A percentile compares a stretch with the other conserved stretches of the same genome.
Conservation (phyloP, 2,329 filamentous ascomycete species). For the Monosporascus sp. region DNA sequence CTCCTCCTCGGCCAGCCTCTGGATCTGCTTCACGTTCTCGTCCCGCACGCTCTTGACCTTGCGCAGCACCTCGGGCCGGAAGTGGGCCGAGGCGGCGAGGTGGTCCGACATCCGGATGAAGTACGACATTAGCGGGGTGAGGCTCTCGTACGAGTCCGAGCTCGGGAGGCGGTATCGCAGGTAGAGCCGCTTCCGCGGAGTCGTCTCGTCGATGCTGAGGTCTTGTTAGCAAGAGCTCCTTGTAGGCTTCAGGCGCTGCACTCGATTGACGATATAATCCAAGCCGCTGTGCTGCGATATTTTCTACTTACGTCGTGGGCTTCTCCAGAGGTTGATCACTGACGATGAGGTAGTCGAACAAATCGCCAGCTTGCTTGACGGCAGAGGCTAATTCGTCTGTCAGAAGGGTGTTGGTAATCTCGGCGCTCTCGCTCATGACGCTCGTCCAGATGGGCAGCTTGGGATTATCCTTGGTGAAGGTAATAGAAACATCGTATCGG, state of each 20-base stretch:
- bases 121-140: conserved; percentile 71
- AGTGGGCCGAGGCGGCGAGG: conserved; percentile 71
- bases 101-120: conserved; percentile 82
- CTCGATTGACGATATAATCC: too few species aligned
- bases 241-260: too few species aligned
- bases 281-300: background rate
- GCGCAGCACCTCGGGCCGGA: conserved; percentile 83
- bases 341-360: conserved; percentile 81
- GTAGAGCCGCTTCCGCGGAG: conserved; percentile 79
- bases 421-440: conserved; percentile 94
- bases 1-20: conserved; percentile 71
- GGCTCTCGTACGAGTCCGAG: conserved; percentile 55
- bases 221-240: conserved; percentile 1
- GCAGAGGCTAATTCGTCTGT: conserved; percentile 83
- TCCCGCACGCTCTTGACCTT: conserved; percentile 80
- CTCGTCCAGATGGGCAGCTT: conserved; percentile 89
- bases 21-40: conserved; percentile 71
- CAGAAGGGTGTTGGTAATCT: conserved; percentile 82
- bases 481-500: conserved; percentile 90
- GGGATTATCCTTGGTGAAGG: conserved; percentile 83
- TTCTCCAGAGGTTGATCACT: conserved; percentile 86
- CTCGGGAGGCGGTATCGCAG: conserved; percentile 68
- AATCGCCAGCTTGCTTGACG: conserved; percentile 69
- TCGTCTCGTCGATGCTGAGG: conserved; percentile 71
- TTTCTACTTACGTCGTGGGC: conserved; percentile 65